A percentile compares a stretch with the other conserved stretches of the same genome.
phyloP scores from a whole-genome alignment of 2,329 filamentous ascomycete genomes.

The Diaporthe aspalathi region DNA sequence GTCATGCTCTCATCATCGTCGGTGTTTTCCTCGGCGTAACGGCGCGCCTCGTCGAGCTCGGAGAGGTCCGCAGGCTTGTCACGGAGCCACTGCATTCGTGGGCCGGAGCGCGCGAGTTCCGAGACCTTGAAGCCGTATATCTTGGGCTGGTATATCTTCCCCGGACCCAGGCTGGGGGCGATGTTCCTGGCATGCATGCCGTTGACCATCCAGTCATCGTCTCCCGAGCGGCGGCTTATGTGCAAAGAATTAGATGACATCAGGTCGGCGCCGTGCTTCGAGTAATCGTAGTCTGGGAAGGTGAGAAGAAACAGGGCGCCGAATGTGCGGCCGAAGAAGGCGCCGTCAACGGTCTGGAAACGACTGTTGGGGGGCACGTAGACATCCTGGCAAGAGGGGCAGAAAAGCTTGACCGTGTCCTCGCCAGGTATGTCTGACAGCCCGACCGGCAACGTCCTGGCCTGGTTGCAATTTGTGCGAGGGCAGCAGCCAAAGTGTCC shows the following conservation, averaged over 20 bases:
- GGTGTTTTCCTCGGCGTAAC: conserved; percentile 63
- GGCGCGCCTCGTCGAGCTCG: conserved; percentile 83
- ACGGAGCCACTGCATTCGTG: conserved; percentile 96
- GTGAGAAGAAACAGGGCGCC: conserved; percentile 98
- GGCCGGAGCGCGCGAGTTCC: conserved; percentile 88
- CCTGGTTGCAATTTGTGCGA: conserved; percentile 90
- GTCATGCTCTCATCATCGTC: conserved; percentile 67
- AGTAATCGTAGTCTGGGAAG: conserved; percentile 94
- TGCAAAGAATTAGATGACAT: conserved; percentile 53
- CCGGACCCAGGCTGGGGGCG: conserved; percentile 83
- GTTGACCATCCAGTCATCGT: conserved; percentile 74
- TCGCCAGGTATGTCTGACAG: conserved; percentile 94
- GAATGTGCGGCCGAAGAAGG: conserved; percentile 98
- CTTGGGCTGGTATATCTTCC: conserved; percentile 90
- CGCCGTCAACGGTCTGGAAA: conserved; percentile 96
- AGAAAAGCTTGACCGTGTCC: conserved; percentile 98
- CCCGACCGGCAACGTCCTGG: conserved; percentile 91
- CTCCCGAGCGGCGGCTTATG: conserved; percentile 47
- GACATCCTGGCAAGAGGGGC: conserved; percentile 94
- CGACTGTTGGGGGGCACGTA: conserved; percentile 97
- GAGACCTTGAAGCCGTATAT: conserved; percentile 98
- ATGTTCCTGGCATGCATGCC: conserved; percentile 89
- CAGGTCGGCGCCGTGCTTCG: conserved; percentile 74
- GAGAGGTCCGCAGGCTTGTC: conserved; percentile 82
- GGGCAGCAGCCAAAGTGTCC: conserved; percentile 96